Base-by-base conservation (phyloP, 805 yeast species). In the Candida morakotiae region DNA sequence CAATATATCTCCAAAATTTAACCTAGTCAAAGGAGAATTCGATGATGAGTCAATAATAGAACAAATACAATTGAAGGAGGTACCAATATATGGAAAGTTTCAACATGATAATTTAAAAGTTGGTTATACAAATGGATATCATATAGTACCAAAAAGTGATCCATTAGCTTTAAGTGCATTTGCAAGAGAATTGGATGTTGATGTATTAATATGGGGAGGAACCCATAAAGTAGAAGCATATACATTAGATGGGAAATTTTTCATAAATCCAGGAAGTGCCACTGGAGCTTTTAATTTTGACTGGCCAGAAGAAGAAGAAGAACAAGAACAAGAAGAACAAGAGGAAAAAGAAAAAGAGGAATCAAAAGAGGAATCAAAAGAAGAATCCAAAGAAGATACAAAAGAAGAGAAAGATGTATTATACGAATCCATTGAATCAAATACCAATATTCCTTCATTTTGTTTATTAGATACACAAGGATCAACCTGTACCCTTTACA, bases 181-280 rank as follows among this genome's bases (percentile, higher is more conserved):
- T 42, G 96, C 98, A 1, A 72, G 98, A 42, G 87, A 87, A 61
- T 71, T 89, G 70, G 94, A 89, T 55, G 97, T 86, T 27, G 98
- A 93, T 58, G 75, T 93, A 4, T 66, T 93, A 46, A 69, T 93
- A 10, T 87, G 93, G 84, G 97, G 98, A 10, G 95, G 96, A 0
- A 83, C 95, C 2, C 95, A 87, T 56, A 77, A 79, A 46, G 94
- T 87, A 4, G 98, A 91, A 54, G 96, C 97, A 0, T 91, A 88
- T 53, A 85, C 93, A 8, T 64, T 89, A 40, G 98, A 88, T 46
- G 95, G 94, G 16, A 87, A 86, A 60, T 87, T 89, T 57, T 93
- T 93, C 53, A 74, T 93, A n/a, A 91, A 87, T 56, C 98, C 98
- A 0, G 98, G 98, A 0, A 83, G 95, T 54, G 95, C 95, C 28